Evolutionary conservation across 2,329 filamentous ascomycete genomes (phyloP).

Genomic region (Beauveria scarabaeidicola): DNA sequence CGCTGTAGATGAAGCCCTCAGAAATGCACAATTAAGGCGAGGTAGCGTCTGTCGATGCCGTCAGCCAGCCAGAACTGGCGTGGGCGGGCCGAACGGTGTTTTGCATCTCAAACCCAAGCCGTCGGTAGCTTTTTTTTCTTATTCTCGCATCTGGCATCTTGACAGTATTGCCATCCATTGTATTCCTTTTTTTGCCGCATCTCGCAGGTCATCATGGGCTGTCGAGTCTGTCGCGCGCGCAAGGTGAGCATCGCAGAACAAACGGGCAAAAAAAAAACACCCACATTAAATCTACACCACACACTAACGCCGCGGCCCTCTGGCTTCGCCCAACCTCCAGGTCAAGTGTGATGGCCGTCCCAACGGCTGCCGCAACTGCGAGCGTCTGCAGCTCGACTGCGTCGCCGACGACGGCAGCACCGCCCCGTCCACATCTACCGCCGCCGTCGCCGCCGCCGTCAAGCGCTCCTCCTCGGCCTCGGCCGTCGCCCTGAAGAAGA

Average conservation of each 20-base stretch:
- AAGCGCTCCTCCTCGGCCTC: slow-evolving; percentile 14
- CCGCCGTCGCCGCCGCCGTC: slow-evolving; percentile 2
- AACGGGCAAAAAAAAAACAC: background rate
- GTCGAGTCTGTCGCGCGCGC: slow-evolving; percentile 32
- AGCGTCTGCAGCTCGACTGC: slow-evolving; percentile 33
- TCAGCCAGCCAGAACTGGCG: background rate
- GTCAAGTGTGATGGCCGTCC: slow-evolving; percentile 35
- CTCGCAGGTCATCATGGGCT: slow-evolving; percentile 24
- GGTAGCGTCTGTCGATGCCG: background rate
- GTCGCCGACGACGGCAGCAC: slow-evolving; percentile 27
- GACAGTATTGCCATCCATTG: background rate
- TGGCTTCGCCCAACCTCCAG: slow-evolving; percentile 16
- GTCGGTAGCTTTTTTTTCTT: background rate
- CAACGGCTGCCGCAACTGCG: slow-evolving; percentile 34
- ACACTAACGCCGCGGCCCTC: slow-evolving; percentile 3
- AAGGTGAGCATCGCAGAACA: slow-evolving; percentile 21
- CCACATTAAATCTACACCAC: background rate
- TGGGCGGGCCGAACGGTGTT: slow-evolving; percentile 2
- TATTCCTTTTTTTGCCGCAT: background rate
- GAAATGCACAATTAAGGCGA: too few species aligned
- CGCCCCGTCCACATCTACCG: slow-evolving; percentile 4
- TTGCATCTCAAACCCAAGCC: background rate
- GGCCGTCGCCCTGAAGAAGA: slow-evolving; percentile 27
- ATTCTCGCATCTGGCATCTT: background rate
- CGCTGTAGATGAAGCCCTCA: background rate